These are phyloP conservation scores for Phytopythium helicoides DNA, from an alignment of 352 stramenopile genomes.

Conservation along the genomic window DNA sequence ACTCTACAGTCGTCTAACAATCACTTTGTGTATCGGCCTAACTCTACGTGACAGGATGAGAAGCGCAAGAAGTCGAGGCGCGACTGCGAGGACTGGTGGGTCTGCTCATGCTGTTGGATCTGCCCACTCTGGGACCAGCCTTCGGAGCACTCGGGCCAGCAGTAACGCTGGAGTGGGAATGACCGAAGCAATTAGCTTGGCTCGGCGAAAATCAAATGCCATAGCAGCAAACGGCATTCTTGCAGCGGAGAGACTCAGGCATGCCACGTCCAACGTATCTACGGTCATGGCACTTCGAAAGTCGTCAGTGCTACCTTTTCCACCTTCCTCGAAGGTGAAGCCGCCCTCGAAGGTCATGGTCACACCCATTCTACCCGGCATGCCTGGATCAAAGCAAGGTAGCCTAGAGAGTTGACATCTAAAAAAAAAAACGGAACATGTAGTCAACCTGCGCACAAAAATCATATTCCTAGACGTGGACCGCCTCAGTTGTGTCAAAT, in stretches of 20 bases:
- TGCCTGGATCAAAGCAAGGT: no score
- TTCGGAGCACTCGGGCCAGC: background rate
- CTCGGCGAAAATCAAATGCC: background rate
- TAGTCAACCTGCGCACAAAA: no score
- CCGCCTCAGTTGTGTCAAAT: no score
- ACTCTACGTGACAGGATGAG: conserved; percentile 5
- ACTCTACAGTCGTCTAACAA: conserved; percentile 14
- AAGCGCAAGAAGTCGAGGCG: background rate
- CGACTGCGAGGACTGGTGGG: no score
- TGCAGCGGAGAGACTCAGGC: background rate
- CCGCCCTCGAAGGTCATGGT: no score
- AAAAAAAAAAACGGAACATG: no score
- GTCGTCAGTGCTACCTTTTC: no score
- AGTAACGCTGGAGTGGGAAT: background rate
- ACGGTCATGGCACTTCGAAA: background rate
- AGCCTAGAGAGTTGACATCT: no score
- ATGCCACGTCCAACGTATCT: background rate
- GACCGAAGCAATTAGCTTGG: background rate
- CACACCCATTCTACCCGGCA: no score
- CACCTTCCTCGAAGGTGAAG: no score
- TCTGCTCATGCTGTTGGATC: no score
- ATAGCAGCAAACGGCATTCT: background rate
- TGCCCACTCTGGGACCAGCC: background rate
- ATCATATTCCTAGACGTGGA: no score
- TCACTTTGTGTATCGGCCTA: conserved; percentile 9